phyloP scores from a whole-genome alignment of 2,329 filamentous ascomycete genomes.

The Daldinia eschscholtzii region DNA sequence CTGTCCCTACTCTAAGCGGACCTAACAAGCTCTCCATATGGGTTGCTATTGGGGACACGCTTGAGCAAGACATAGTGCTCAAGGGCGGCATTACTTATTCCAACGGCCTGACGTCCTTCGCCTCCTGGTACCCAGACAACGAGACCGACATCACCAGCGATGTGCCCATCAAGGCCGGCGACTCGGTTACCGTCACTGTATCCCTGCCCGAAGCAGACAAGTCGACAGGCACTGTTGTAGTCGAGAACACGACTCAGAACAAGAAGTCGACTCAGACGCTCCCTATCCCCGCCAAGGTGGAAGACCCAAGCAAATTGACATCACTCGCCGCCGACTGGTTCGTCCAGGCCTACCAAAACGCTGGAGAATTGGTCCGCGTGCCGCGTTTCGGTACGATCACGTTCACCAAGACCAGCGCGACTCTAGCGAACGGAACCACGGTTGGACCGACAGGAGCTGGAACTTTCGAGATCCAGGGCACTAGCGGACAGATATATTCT shows the following conservation, averaged over 20 bases:
- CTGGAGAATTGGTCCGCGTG: constrained; percentile 31
- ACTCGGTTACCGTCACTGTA: constrained; percentile 34
- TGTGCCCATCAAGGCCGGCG: constrained; percentile 27
- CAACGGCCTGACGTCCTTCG: constrained; percentile 28
- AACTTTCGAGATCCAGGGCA: constrained; percentile 38
- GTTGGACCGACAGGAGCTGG: constrained; percentile 27
- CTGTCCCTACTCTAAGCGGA: constrained; percentile 30
- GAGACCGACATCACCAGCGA: constrained; percentile 32
- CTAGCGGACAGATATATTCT: constrained; percentile 39
- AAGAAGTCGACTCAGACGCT: constrained; percentile 28
- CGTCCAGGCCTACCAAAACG: constrained; percentile 36
- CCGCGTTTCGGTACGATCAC: constrained; percentile 29
- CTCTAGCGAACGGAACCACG: constrained; percentile 22
- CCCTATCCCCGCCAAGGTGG: constrained; percentile 19
- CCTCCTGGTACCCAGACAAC: constrained; percentile 27
- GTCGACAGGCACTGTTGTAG: constrained; percentile 30
- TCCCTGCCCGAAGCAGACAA: constrained; percentile 24
- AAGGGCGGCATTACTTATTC: constrained; percentile 37
- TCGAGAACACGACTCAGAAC: constrained; percentile 36
- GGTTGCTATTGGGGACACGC: constrained; percentile 38
- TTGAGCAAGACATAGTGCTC: constrained; percentile 36
- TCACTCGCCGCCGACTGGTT: constrained; percentile 39
- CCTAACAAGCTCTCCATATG: constrained; percentile 32
- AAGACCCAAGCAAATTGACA: constrained; percentile 21
- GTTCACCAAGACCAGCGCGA: constrained; percentile 33